Conservation (phyloP, 1,284 basidiomycete species). For the Apiotrichum laibachii region DNA sequence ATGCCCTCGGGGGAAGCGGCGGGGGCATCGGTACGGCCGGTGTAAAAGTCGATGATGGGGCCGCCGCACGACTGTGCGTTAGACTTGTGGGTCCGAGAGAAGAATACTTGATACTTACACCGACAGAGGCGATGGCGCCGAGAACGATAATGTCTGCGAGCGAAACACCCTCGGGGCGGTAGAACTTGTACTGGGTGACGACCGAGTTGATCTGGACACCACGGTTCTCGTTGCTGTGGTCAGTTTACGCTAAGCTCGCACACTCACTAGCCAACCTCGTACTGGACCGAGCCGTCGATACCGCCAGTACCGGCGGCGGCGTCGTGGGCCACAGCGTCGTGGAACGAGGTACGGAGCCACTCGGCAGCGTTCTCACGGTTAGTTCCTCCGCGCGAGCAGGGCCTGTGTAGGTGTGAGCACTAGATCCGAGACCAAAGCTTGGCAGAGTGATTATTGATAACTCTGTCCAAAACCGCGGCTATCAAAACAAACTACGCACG, state of each 20-base stretch:
- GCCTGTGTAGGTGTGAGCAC: constrained; percentile 15
- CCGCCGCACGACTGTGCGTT: constrained; percentile 17
- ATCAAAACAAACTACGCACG: background rate
- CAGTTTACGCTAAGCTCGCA: background rate
- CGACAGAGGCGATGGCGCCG: constrained; percentile 1
- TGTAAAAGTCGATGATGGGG: constrained; percentile 17
- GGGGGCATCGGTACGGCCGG: constrained; percentile 14
- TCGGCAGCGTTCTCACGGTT: constrained; percentile 22
- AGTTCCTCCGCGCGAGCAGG: constrained; percentile 32
- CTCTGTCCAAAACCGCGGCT: background rate
- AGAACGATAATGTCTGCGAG: constrained; percentile 19
- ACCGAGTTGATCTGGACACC: constrained; percentile 14
- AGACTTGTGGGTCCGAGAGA: no score
- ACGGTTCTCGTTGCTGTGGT: constrained; percentile 14
- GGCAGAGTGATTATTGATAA: no score
- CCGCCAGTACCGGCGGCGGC: constrained; percentile 19
- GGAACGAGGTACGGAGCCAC: constrained; percentile 23
- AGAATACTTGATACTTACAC: no score
- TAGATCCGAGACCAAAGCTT: constrained; percentile 16
- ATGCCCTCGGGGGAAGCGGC: constrained; percentile 6
- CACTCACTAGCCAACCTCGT: constrained; percentile 17
- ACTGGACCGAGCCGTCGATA: constrained; percentile 24
- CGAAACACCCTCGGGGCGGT: constrained; percentile 13
- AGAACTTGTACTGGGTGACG: constrained; percentile 17
- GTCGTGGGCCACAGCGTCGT: constrained; percentile 22